A percentile compares a stretch with the other conserved stretches of the same genome.
Conservation (phyloP, 305 asterid species). For the Fraxinus greggii region DNA sequence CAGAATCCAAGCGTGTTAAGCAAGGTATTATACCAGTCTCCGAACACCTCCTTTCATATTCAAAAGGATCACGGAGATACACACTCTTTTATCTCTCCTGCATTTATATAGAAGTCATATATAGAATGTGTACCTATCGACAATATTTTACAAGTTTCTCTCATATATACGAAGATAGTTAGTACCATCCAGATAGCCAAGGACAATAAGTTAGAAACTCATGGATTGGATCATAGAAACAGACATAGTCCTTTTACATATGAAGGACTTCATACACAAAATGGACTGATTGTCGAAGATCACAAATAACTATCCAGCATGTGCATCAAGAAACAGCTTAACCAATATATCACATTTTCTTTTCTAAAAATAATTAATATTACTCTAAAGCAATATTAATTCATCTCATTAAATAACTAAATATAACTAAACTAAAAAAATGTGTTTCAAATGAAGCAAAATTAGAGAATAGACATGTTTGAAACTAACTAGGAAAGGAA, state of each 20-base stretch:
- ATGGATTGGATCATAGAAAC: not conserved
- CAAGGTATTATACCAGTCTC: not conserved
- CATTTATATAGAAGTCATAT: not conserved
- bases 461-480: not conserved
- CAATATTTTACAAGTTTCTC: not conserved
- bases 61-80: not conserved
- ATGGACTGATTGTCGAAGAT: not conserved
- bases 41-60: not conserved
- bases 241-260: not conserved
- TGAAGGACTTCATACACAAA: not conserved
- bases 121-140: not conserved
- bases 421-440: not conserved
- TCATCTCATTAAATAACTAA: too few relatives aligned
- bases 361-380: too few relatives aligned
- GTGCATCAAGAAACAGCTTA: not conserved
- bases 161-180: not conserved
- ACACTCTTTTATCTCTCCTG: not conserved
- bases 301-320: not conserved
- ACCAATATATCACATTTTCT: too few relatives aligned
- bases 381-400: too few relatives aligned
- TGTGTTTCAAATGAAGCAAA: not conserved
- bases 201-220: not conserved
- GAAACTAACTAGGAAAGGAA: not conserved
- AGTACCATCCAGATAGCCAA: not conserved
- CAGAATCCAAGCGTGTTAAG: not conserved